These are phyloP conservation scores for Rhododendron williamsianum DNA, from an alignment of 148 eudicot species.

Conservation along the genomic window DNA sequence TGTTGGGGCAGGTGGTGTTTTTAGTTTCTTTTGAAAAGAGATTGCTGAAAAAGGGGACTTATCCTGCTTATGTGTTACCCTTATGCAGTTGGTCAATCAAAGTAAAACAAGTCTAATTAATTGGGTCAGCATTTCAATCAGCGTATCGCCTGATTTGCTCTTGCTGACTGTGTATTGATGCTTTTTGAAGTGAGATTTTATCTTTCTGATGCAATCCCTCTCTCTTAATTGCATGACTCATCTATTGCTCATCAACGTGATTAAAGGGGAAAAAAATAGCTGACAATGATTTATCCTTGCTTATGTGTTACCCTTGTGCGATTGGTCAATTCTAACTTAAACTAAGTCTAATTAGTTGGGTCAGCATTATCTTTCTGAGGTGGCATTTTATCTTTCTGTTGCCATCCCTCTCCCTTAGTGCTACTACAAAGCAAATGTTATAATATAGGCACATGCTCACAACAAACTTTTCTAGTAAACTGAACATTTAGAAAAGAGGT, in stretches of 20 bases:
- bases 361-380: background rate
- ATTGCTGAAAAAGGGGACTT: background rate
- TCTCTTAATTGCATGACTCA: no score
- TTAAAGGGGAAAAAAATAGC: background rate
- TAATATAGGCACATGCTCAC: background rate
- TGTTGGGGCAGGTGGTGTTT: background rate
- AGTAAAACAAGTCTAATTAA: background rate
- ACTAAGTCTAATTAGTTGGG: background rate
- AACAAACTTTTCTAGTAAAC: background rate
- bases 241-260: background rate
- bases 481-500: background rate
- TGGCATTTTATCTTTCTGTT: background rate
- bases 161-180: background rate
- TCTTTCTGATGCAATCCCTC: no score
- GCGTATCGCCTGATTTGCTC: background rate
- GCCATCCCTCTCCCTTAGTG: background rate
- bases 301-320: background rate
- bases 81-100: background rate
- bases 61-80: background rate
- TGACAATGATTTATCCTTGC: background rate
- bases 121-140: slow-evolving; percentile 1
- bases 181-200: no score
- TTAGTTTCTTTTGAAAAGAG: background rate
- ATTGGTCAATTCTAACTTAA: no score
- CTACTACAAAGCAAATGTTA: background rate